A percentile compares a stretch with the other conserved stretches of the same genome.
phyloP scores from a whole-genome alignment of 305 asterid genomes.

The Caryopteris hybrid region DNA sequence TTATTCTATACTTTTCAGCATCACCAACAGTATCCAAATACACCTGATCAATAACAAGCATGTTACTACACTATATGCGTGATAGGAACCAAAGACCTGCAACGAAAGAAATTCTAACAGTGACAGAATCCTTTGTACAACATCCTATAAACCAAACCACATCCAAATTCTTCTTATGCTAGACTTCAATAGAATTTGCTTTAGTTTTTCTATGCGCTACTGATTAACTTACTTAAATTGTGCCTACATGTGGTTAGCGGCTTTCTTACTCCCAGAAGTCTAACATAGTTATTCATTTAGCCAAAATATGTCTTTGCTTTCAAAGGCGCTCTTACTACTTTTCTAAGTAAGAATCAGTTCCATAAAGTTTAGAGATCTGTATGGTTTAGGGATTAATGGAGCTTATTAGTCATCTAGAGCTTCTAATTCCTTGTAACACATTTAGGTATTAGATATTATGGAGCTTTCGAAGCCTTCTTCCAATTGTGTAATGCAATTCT shows the following conservation, averaged over 20 bases:
- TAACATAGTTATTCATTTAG: neutral
- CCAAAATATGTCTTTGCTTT: neutral
- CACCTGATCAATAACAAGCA: constrained; percentile 45
- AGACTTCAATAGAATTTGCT: neutral
- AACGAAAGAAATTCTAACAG: neutral
- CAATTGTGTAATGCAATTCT: neutral
- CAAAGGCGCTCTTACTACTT: neutral
- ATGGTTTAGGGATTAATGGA: neutral
- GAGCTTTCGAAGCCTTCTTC: neutral
- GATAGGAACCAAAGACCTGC: neutral
- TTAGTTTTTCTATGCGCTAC: neutral
- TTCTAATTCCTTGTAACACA: neutral
- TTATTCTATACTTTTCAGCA: constrained; percentile 81
- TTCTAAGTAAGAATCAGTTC: neutral
- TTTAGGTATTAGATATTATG: neutral
- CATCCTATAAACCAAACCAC: neutral
- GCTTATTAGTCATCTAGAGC: neutral
- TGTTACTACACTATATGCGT: neutral
- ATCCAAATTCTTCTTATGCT: neutral
- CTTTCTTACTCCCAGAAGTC: neutral
- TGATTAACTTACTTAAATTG: neutral
- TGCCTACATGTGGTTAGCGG: neutral
- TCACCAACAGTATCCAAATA: constrained; percentile 97
- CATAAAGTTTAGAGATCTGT: constrained; percentile 2
- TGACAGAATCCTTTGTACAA: neutral